A percentile compares a stretch with the other conserved stretches of the same genome.
Conservation (phyloP, 495 filamentous ascomycete species). For the Cercophora scortea region DNA sequence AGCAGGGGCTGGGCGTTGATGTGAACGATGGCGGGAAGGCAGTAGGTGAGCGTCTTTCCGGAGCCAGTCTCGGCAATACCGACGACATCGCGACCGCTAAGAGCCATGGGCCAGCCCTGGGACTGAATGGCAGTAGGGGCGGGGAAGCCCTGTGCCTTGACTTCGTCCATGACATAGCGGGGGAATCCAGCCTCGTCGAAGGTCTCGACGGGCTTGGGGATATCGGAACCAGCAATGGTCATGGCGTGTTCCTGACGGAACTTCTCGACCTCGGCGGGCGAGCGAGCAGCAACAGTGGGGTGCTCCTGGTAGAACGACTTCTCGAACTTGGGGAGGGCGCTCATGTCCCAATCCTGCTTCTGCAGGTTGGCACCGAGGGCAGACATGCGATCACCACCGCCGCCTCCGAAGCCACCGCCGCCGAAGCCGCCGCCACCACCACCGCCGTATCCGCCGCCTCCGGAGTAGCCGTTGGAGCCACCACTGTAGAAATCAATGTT, state of each 20-base stretch:
- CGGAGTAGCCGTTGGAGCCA: conserved; percentile 23
- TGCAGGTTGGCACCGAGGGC: conserved; percentile 80
- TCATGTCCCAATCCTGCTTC: conserved; percentile 78
- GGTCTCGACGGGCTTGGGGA: conserved; percentile 87
- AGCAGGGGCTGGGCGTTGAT: conserved; percentile 98
- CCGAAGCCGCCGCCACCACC: conserved; percentile 45
- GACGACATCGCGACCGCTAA: conserved; percentile 95
- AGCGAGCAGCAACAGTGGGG: conserved; percentile 63
- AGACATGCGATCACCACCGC: conserved; percentile 85
- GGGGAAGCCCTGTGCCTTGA: conserved; percentile 93
- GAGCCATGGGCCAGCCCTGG: conserved; percentile 98
- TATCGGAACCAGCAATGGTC: conserved; percentile 62
- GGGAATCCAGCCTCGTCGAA: conserved; percentile 98
- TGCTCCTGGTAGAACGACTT: conserved; percentile 99
- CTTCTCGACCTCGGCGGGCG: conserved; percentile 70
- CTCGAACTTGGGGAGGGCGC: conserved; percentile 86
- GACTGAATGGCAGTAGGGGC: conserved; percentile 93
- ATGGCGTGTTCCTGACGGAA: conserved; percentile 81
- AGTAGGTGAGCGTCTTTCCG: conserved; percentile 98
- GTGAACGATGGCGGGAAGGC: conserved; percentile 96
- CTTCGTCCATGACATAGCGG: conserved; percentile 92
- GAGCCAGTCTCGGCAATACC: conserved; percentile 99
- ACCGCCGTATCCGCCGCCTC: conserved; percentile 32
- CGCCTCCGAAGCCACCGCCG: conserved; percentile 45
- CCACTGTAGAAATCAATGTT: conserved; percentile 13